A percentile compares a stretch with the other conserved stretches of the same genome.
These are phyloP conservation scores for Sesbania bispinosa DNA, from an alignment of 306 rosid species.

Conservation along the genomic window DNA sequence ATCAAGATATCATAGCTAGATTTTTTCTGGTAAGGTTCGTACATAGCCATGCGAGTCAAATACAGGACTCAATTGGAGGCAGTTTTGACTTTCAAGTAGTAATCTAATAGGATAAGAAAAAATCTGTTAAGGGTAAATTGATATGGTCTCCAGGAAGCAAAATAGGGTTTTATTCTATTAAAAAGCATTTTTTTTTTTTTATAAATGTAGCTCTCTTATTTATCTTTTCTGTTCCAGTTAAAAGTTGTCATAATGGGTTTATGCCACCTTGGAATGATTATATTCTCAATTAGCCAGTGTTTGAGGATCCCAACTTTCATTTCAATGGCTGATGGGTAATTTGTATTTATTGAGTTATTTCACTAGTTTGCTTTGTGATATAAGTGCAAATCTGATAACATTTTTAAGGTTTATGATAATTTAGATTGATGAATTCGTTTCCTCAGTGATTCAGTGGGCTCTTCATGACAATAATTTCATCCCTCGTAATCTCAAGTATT, in stretches of 20 bases:
- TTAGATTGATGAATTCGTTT: conserved; percentile 15
- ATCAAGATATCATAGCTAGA: neutral
- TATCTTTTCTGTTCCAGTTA: conserved; percentile 6
- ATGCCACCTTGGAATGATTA: conserved; percentile 13
- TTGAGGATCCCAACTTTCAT: conserved; percentile 1
- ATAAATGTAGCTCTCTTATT: neutral
- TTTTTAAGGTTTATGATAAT: neutral
- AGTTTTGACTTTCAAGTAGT: neutral
- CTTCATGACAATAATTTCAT: neutral
- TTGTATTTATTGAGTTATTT: neutral
- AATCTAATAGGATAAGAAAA: neutral
- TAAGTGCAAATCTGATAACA: neutral
- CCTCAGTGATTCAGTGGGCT: neutral
- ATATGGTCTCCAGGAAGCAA: neutral
- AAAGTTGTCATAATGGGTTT: neutral
- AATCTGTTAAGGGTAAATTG: neutral
- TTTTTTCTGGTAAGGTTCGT: neutral
- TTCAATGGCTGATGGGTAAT: neutral
- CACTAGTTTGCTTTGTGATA: neutral
- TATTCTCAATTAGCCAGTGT: neutral
- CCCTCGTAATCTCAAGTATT: neutral
- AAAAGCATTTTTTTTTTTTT: neutral
- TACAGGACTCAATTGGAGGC: neutral
- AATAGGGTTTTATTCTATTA: neutral
- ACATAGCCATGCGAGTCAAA: neutral